Evolutionary conservation across 2,329 filamentous ascomycete genomes (phyloP), one percentile per base, ranked within the genome.

Genomic region (Bipolaris cookei): DNA sequence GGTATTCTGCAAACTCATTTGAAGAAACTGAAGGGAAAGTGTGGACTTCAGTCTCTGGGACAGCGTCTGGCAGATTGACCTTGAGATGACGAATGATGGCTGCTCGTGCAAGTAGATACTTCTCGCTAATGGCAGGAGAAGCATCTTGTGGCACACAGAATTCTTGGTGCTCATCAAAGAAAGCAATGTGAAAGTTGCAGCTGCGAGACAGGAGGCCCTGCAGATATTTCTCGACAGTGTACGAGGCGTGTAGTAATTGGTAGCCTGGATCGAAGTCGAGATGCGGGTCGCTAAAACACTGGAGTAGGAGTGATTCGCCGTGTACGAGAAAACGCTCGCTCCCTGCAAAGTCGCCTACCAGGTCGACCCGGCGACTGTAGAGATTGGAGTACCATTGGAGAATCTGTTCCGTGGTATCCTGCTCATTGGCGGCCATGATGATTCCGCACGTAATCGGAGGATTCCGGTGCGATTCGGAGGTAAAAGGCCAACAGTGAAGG

Each of bases 321-420:
- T 92, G 88, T 28, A 92, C 83, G 20, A 89, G 78, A 70, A 92
- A 92, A 10, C 88, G 80, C 69, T 91, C 89, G 58, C 85, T 86
- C 20, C 90, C 89, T 3, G 88, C 88, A 74, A 90, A 92, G 69
- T 92, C 90, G 38, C 90, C 88, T 3, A 92, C 84, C 2, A 92
- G 82, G 57, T 77, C 74, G 50, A 77, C 71, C 34, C 74, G 71
- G 38, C 75, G 72, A 57, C 71, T 74, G 66, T 67, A 72, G 39
- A 76, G 65, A 50, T 64, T 72, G 6, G 71, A 67, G 58, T 76
- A 77, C 71, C 72, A 75, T 59, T 69, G 62, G 42, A 75, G 61
- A 32, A 75, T 61, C 35, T 66, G 65, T 43, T 64, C 56, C 41
- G 62, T 58, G 23, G 58, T 63, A 52, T 63, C 55, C 56, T 58